Conservation (phyloP, 371 early-diverging fungal species). For the Mortierella sp. region DNA sequence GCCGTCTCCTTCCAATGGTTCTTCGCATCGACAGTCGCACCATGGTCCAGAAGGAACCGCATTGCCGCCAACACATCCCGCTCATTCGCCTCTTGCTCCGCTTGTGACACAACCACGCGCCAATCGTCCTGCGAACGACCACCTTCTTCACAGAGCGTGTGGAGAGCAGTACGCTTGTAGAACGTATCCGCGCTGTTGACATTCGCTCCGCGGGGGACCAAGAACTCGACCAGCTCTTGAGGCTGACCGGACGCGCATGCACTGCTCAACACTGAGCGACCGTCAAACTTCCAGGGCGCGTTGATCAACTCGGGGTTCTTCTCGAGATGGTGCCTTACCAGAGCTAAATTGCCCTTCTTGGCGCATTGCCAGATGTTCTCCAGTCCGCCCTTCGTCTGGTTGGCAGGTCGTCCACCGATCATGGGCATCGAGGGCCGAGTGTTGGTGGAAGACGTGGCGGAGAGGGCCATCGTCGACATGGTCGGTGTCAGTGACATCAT, state of each 20-base stretch:
- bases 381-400: slow-evolving; percentile 20
- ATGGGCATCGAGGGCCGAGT: slow-evolving; percentile 3
- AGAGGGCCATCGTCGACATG: slow-evolving; percentile 41
- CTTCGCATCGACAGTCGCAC: slow-evolving; percentile 40
- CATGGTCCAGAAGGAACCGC: slow-evolving; percentile 42
- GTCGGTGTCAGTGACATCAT: slow-evolving; percentile 39
- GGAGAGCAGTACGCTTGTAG: slow-evolving; percentile 43
- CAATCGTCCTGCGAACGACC: slow-evolving; percentile 43
- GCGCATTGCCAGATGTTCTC: slow-evolving; percentile 45
- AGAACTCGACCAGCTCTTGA: slow-evolving; percentile 37
- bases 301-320: slow-evolving; percentile 35
- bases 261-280: slow-evolving; percentile 39
- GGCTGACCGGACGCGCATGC: slow-evolving; percentile 40
- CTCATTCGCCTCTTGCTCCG: slow-evolving; percentile 35
- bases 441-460: slow-evolving; percentile 28
- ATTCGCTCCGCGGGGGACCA: slow-evolving; percentile 35
- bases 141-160: slow-evolving; percentile 39
- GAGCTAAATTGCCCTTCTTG: slow-evolving; percentile 37
- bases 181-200: slow-evolving; percentile 33
- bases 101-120: slow-evolving; percentile 21
- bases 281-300: slow-evolving; percentile 44
- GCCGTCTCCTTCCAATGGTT: slow-evolving; percentile 51
- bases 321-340: slow-evolving; percentile 32
- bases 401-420: slow-evolving; percentile 3
- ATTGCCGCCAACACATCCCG: slow-evolving; percentile 41